A percentile compares a stretch with the other conserved stretches of the same genome.
phyloP scores from a whole-genome alignment of 2,329 filamentous ascomycete species.

The Canariomyces notabilis region DNA sequence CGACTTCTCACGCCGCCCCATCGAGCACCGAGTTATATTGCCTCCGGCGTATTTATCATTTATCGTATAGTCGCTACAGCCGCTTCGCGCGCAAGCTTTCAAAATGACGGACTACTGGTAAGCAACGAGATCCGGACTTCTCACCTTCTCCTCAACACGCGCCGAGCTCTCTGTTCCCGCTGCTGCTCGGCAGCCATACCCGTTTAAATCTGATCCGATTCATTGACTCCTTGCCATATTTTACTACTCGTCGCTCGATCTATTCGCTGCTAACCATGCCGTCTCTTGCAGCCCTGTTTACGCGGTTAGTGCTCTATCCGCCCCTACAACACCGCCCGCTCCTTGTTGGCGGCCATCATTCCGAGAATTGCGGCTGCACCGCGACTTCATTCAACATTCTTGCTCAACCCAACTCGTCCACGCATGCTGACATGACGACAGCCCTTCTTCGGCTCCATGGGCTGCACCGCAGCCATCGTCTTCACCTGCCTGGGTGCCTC shows the following conservation, averaged over 20 bases:
- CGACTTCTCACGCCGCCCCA: slow-evolving; percentile 11
- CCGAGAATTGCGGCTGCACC: slow-evolving; percentile 21
- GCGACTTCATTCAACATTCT: slow-evolving; percentile 25
- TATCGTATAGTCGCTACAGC: slow-evolving; percentile 7
- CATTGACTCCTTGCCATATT: background rate
- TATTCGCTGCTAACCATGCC: slow-evolving; percentile 38
- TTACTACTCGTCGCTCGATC: background rate
- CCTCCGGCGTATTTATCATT: slow-evolving; percentile 4
- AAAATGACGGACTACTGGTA: slow-evolving; percentile 28
- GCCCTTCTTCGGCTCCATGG: slow-evolving; percentile 96
- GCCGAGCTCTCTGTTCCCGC: slow-evolving; percentile 9
- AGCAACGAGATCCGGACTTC: slow-evolving; percentile 12
- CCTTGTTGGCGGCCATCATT: slow-evolving; percentile 15
- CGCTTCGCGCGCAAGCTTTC: slow-evolving; percentile 17
- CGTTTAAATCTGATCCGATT: background rate
- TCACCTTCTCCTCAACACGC: slow-evolving; percentile 15
- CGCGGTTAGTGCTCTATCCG: slow-evolving; percentile 70
- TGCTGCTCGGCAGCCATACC: slow-evolving; percentile 3
- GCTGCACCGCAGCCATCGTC: slow-evolving; percentile 65
- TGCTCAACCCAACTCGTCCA: slow-evolving; percentile 13
- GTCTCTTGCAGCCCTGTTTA: slow-evolving; percentile 75
- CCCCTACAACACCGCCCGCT: slow-evolving; percentile 5
- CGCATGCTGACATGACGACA: slow-evolving; percentile 31
- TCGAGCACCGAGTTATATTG: slow-evolving; percentile 17
- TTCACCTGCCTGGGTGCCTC: slow-evolving; percentile 66